phyloP scores from a whole-genome alignment of 306 rosid species.

The Dalbergia cochinchinensis region DNA sequence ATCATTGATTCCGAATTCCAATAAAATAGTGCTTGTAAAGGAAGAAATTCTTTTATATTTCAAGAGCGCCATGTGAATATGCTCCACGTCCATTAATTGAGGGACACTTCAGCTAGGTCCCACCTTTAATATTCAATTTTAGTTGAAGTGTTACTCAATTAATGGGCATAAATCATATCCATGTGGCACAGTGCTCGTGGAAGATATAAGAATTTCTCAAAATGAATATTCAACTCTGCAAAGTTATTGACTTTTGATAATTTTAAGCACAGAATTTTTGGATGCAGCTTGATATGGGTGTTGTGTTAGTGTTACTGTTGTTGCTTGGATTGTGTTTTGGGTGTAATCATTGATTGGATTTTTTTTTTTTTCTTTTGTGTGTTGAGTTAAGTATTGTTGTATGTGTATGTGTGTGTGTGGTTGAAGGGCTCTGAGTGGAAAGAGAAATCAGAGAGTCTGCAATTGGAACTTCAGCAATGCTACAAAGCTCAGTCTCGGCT shows the following conservation, averaged over 20 bases:
- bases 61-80: no score
- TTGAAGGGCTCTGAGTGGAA: slow-evolving; percentile 96
- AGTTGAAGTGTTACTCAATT: no score
- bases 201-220: no score
- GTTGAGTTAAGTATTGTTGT: slow-evolving; percentile 28
- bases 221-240: not conserved
- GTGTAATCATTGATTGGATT: slow-evolving; percentile 10
- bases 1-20: slow-evolving; percentile 3
- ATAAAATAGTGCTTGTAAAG: not conserved
- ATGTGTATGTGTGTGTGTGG: slow-evolving; percentile 19
- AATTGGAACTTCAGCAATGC: slow-evolving; percentile 93
- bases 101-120: no score
- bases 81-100: no score
- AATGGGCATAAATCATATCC: no score
- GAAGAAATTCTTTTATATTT: not conserved
- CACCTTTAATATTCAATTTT: no score
- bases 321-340: slow-evolving; percentile 28
- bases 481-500: slow-evolving; percentile 94
- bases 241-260: slow-evolving; percentile 24
- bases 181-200: no score
- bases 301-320: not conserved
- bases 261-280: not conserved
- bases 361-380: not conserved
- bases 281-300: slow-evolving; percentile 6
- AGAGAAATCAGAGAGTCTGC: slow-evolving; percentile 85